Base-by-base conservation (phyloP, 805 yeast species). In the Teunomyces gatunensis region DNA sequence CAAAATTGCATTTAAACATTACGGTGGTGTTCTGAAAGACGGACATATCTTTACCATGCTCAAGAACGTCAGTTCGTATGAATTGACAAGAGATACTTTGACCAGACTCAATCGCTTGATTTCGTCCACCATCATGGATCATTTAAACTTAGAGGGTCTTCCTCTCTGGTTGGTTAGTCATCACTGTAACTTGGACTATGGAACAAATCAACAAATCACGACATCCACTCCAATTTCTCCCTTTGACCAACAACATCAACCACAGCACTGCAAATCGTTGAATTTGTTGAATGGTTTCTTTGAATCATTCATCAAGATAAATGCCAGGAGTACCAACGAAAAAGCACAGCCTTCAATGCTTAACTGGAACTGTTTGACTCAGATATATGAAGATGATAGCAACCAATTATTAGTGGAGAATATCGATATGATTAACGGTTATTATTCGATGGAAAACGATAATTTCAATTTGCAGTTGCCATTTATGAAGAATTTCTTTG, bases 401-500 rank as follows among this genome's bases (percentile, higher is more conserved):
- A 46, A 46, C 15, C 46, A 55, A 15, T 43, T 59, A 5, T 47
- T 71, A 11, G 56, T 63, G 20, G 57, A 55, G 21, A 50, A 53
- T 7, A 54, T 52, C 30, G 75, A 71, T 18, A 36, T 55, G 28
- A 50, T 70, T 15, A 70, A 68, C 49, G 77, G 74, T 0, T 69
- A 63, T 45, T 47, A 43, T 6, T 51, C 55, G 28, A 47, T 50
- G 1, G 47, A 49, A 9, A 41, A 23, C 7, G 48, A 58, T 5
- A 44, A 48, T 13, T 64, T 54, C 44, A 60, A 61, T 6, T 55
- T 70, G 13, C 61, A 64, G 25, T 51, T 69, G 12, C 77, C 78
- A 4, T 69, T 73, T 43, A 53, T 70, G 55, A 66, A 58, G 47
- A 58, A 56, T 18, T 73, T 73, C 51, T 68, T 74, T 67, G 56